These are phyloP conservation scores for Torulaspora maleeae DNA, from an alignment of 805 yeast genomes.

Conservation along the genomic window DNA sequence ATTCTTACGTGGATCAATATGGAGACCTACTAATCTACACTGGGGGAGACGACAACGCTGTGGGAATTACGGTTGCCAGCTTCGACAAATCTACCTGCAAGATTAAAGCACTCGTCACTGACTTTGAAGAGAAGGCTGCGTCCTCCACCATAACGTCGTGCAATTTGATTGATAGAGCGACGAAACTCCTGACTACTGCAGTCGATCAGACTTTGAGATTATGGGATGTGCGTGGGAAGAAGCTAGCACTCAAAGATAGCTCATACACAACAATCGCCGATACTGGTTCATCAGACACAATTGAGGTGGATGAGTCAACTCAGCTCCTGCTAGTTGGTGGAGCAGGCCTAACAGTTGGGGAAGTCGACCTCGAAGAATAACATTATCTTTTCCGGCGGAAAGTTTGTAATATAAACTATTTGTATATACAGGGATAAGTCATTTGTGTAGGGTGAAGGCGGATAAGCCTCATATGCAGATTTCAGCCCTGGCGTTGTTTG, in stretches of 20 bases:
- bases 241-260: slow-evolving; percentile 36
- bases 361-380: background rate
- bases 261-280: slow-evolving; percentile 83
- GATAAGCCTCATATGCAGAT: too few species aligned
- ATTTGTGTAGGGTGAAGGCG: background rate
- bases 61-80: slow-evolving; percentile 42
- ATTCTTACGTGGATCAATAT: slow-evolving; percentile 20
- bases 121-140: slow-evolving; percentile 57
- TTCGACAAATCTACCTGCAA: slow-evolving; percentile 19
- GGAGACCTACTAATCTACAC: slow-evolving; percentile 44
- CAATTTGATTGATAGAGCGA: slow-evolving; percentile 30
- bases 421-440: slow-evolving; percentile 2
- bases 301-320: slow-evolving; percentile 27
- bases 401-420: background rate
- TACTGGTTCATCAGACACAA: slow-evolving; percentile 65
- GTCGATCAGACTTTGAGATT: slow-evolving; percentile 75
- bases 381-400: background rate
- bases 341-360: slow-evolving; percentile 57
- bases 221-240: slow-evolving; percentile 47
- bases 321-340: slow-evolving; percentile 60
- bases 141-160: slow-evolving; percentile 81
- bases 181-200: slow-evolving; percentile 54
- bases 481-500: slow-evolving; percentile 83
- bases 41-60: slow-evolving; percentile 92
- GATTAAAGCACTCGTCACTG: slow-evolving; percentile 25